Percentiles rank a stretch among this genome's conserved stretches.
Evolutionary conservation across 371 early-diverging fungal genomes (phyloP).

Genomic region (Neoconidiobolus thromboides): DNA sequence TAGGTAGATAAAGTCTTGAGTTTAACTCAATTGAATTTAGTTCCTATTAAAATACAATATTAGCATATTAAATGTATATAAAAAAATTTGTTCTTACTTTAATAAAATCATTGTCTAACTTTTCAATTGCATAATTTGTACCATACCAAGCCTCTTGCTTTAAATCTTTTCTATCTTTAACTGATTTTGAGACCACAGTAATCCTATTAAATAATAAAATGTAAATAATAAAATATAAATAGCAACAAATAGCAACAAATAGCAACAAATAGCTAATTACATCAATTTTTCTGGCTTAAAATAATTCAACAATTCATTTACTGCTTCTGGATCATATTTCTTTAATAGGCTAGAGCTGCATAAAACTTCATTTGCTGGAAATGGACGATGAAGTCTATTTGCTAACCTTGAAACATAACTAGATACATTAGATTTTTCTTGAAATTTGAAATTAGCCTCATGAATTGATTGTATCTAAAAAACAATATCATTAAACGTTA

Average conservation of each 20-base stretch:
- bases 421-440: constrained; percentile 51
- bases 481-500: background rate
- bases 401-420: constrained; percentile 38
- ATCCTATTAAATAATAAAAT: background rate
- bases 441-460: constrained; percentile 55
- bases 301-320: constrained; percentile 28
- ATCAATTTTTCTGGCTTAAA: constrained; percentile 47
- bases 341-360: constrained; percentile 45
- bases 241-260: background rate
- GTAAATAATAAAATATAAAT: background rate
- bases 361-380: constrained; percentile 41
- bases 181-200: background rate
- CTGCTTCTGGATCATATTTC: constrained; percentile 31
- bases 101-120: constrained; percentile 29
- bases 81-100: constrained; percentile 17
- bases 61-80: background rate
- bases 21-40: constrained; percentile 9
- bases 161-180: background rate
- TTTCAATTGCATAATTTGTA: constrained; percentile 56
- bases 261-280: background rate
- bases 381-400: constrained; percentile 43
- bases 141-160: constrained; percentile 58
- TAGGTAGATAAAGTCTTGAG: constrained; percentile 46
- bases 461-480: constrained; percentile 30
- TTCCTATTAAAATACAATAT: background rate